Base-by-base conservation (phyloP, 2,329 filamentous ascomycete species). In the Epichloe hybrida region DNA sequence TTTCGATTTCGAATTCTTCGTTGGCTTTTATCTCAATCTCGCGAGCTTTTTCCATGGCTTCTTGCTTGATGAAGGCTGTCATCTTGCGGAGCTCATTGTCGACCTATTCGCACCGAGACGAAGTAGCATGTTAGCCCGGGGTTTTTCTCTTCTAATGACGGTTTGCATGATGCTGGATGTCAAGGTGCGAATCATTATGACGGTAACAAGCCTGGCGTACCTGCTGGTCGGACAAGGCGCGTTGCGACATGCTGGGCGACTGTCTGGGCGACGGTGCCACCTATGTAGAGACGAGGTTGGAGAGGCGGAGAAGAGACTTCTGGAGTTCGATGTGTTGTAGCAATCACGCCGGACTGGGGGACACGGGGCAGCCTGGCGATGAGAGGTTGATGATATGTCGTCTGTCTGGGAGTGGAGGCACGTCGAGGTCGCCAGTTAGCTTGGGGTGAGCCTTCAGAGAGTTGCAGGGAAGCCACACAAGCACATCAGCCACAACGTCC, bases 11-110 rank as follows among this genome's bases (percentile, higher is more conserved):
- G 72, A 97, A 97, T 72, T 98, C 93, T 71, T 97, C 89, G 75
- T 97, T 90, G 69, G 93, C 93, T 74, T 97, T 97, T 74, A 97
- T 85, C 66, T 93, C 82, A 71, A 98, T 97, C 72, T 98, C 93
- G 67, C 86, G 86, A 62, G 89, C 89, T 73, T 98, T 98, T 69
- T 98, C 93, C 64, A 86, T 80, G 53, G 93, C 93, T 75, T 98
- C 93, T 74, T 97, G 93, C 71, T 89, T 88, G 82, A 98, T 98
- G 81, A 98, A 98, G 67, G 90, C 91, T 54, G 93, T 97, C 93
- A 98, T 98, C 81, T 98, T 98, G 79, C 88, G 90, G 72, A 98
- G 87, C 82, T 98, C 93, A 73, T 88, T 84, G 73, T 87, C 84
- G 79, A 98, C 93, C 89, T 97, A 68, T 27, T 34, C 38, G 46